Evolutionary conservation across 441 rosid species (phyloP).

Genomic region (Gossypium trilobum): DNA sequence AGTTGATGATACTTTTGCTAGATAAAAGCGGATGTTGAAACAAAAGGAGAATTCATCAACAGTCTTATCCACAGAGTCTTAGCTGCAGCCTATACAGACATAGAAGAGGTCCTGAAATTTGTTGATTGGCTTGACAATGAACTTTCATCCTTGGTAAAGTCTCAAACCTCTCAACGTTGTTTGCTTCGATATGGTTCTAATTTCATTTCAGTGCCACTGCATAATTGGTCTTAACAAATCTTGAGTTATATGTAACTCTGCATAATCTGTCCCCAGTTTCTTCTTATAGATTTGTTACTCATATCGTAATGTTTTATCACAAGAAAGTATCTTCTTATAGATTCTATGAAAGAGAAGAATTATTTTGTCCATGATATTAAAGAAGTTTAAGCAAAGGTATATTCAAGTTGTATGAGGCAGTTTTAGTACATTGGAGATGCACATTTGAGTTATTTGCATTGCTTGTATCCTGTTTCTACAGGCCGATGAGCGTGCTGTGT

Average conservation of each 20-base stretch:
- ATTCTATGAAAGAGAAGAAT: not conserved
- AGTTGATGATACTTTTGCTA: constrained; percentile 20
- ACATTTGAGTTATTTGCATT: not conserved
- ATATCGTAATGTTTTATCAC: too few relatives aligned
- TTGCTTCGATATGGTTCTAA: not conserved
- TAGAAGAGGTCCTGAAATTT: constrained; percentile 67
- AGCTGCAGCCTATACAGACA: constrained; percentile 52
- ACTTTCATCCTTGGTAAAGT: constrained; percentile 66
- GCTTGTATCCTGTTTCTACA: constrained; percentile 20
- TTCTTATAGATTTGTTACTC: too few relatives aligned
- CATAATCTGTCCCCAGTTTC: not conserved
- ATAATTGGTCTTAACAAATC: not conserved
- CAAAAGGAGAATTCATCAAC: constrained; percentile 68
- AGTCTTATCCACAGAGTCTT: constrained; percentile 64
- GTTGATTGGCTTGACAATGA: constrained; percentile 73
- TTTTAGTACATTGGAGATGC: not conserved
- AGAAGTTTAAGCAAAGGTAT: not conserved
- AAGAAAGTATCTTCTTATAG: too few relatives aligned
- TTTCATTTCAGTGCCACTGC: not conserved
- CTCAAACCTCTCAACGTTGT: constrained; percentile 18
- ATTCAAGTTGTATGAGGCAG: not conserved
- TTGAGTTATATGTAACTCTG: not conserved
- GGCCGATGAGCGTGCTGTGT: constrained; percentile 86
- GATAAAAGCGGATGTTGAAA: constrained; percentile 78
- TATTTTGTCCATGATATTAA: not conserved